These are phyloP conservation scores for Penicillium digitatum DNA, from an alignment of 2,329 filamentous ascomycete species.

Conservation along the genomic window DNA sequence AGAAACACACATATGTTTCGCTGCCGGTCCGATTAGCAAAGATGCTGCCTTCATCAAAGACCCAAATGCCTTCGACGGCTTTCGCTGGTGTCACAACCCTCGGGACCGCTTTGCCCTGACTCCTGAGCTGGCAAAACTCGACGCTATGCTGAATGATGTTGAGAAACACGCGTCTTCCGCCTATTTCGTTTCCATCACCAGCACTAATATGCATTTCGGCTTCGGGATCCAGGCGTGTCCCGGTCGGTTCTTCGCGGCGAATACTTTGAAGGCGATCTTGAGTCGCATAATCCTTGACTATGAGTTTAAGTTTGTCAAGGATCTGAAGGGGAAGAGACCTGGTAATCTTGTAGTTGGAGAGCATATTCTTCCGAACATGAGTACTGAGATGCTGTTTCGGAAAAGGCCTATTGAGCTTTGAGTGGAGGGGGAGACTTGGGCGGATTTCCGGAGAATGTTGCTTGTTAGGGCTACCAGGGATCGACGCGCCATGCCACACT, in stretches of 20 bases:
- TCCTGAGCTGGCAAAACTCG: not conserved
- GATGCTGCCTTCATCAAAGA: slow-evolving; percentile 23
- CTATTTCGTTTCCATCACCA: slow-evolving; percentile 20
- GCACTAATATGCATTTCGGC: slow-evolving; percentile 28
- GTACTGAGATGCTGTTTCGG: slow-evolving; percentile 21
- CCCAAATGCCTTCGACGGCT: slow-evolving; percentile 25
- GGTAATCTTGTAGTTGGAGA: slow-evolving; percentile 27
- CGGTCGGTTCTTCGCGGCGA: slow-evolving; percentile 24
- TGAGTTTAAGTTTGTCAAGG: slow-evolving; percentile 27
- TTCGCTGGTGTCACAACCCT: slow-evolving; percentile 27
- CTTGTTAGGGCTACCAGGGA: not conserved
- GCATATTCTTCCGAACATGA: slow-evolving; percentile 27
- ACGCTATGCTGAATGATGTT: not conserved
- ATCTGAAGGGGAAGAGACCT: slow-evolving; percentile 15
- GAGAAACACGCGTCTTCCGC: not conserved
- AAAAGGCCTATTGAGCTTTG: slow-evolving; percentile 14
- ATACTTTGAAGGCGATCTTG: slow-evolving; percentile 26
- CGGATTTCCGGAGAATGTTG: not conserved
- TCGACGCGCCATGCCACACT: not conserved
- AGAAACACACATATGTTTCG: slow-evolving; percentile 29
- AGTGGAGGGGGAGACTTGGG: not conserved
- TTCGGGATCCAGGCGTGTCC: slow-evolving; percentile 27
- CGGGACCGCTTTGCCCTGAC: slow-evolving; percentile 10
- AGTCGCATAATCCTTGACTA: slow-evolving; percentile 30
- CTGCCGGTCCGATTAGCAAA: slow-evolving; percentile 28